Evolutionary conservation across 306 rosid species (phyloP).

Genomic region (Prosopis cineraria): DNA sequence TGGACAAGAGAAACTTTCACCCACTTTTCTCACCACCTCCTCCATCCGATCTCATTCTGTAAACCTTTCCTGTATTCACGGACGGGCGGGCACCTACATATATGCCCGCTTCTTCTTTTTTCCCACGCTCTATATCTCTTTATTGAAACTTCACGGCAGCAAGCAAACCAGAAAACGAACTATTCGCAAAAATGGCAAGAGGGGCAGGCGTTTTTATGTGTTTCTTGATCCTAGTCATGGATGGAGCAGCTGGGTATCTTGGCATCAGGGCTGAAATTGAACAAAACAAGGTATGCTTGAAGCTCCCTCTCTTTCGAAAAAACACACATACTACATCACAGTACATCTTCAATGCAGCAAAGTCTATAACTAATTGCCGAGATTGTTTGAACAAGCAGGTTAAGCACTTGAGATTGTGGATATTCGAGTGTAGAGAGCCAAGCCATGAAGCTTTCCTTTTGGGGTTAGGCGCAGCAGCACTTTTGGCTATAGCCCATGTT

Average conservation of each 20-base stretch:
- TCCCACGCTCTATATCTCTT: background rate
- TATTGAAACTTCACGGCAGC: slow-evolving; percentile 15
- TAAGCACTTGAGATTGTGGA: slow-evolving; percentile 79
- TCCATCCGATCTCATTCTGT: background rate
- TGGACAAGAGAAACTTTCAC: slow-evolving; percentile 55
- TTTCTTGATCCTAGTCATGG: slow-evolving; percentile 68
- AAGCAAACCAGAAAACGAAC: slow-evolving; percentile 18
- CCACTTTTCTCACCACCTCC: slow-evolving; percentile 38
- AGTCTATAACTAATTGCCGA: background rate
- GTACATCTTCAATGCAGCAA: background rate
- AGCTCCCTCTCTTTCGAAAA: background rate
- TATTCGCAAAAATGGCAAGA: slow-evolving; percentile 51
- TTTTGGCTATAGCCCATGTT: slow-evolving; percentile 72
- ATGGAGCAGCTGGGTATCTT: slow-evolving; percentile 77
- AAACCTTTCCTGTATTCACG: background rate
- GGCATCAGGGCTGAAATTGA: slow-evolving; percentile 88
- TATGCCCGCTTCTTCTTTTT: background rate
- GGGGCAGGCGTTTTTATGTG: slow-evolving; percentile 64
- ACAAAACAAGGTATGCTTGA: slow-evolving; percentile 78
- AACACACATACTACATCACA: background rate
- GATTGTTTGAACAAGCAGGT: slow-evolving; percentile 49
- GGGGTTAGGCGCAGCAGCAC: slow-evolving; percentile 74
- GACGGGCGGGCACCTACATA: background rate
- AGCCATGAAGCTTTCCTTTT: slow-evolving; percentile 78
- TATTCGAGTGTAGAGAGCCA: slow-evolving; percentile 95